Conservation (phyloP, 257 asterid species). For the Ligustrum vulgare region DNA sequence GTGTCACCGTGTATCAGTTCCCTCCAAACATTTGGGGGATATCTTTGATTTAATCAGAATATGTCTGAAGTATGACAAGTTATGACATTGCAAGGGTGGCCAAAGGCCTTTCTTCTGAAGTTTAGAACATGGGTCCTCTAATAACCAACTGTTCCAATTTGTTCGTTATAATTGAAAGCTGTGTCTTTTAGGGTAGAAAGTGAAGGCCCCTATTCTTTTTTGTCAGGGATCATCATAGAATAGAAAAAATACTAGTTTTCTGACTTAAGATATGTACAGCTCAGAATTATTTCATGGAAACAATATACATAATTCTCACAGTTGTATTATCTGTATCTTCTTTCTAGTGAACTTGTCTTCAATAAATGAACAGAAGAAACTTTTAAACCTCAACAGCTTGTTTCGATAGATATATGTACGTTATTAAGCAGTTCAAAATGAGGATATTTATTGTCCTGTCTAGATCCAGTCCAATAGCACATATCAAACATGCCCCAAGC, state of each 20-base stretch:
- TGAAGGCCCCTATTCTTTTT: conserved; percentile 52
- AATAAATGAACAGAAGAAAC: background rate
- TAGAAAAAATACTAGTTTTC: conserved; percentile 47
- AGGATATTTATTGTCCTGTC: background rate
- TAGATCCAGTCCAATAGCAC: background rate
- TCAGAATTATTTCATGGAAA: conserved; percentile 46
- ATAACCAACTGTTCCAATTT: conserved; percentile 40
- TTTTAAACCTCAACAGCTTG: background rate
- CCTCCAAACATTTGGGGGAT: conserved; percentile 29
- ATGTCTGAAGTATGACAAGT: conserved; percentile 22
- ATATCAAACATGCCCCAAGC: background rate
- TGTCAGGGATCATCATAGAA: conserved; percentile 49
- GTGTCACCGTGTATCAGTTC: conserved; percentile 15
- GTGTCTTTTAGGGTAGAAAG: conserved; percentile 66
- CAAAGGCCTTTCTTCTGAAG: conserved; percentile 39
- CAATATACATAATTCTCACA: conserved; percentile 44
- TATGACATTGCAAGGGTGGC: conserved; percentile 6
- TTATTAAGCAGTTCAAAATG: background rate
- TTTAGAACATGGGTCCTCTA: conserved; percentile 39
- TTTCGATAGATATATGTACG: background rate
- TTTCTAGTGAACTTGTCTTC: conserved; percentile 15
- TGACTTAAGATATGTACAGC: conserved; percentile 66
- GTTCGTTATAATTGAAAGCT: conserved; percentile 43
- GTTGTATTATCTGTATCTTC: conserved; percentile 24
- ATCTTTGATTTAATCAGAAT: conserved; percentile 21